phyloP scores from a whole-genome alignment of 2,329 filamentous ascomycete genomes.

The Dryadomyces sulphureus region DNA sequence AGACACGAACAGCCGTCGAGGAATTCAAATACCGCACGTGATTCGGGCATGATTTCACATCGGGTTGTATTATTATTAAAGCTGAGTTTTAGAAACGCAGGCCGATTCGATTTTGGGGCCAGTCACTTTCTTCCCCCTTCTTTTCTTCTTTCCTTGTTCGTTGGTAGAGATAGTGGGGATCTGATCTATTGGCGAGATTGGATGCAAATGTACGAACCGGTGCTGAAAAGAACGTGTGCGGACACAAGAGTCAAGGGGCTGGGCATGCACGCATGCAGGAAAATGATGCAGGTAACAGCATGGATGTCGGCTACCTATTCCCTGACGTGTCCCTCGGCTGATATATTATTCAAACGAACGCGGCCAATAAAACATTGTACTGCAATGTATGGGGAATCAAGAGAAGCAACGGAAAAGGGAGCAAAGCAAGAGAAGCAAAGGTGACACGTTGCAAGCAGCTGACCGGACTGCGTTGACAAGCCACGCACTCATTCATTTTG shows the following conservation, averaged over 20 bases:
- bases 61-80: not conserved
- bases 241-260: not conserved
- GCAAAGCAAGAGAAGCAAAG: not conserved
- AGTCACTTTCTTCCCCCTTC: not conserved
- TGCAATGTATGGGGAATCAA: not conserved
- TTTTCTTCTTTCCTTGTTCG: not conserved
- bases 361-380: not conserved
- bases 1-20: not conserved
- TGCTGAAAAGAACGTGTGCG: not conserved
- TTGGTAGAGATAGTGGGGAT: no score
- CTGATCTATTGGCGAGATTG: no score
- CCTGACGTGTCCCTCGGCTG: not conserved
- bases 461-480: not conserved
- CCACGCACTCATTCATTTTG: not conserved
- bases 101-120: conserved; percentile 6
- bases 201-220: not conserved
- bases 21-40: not conserved
- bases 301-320: not conserved
- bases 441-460: not conserved
- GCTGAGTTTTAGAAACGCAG: conserved; percentile 1
- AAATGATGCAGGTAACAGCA: not conserved
- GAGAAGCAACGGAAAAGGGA: not conserved
- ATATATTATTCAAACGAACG: not conserved
- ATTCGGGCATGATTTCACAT: not conserved
- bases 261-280: not conserved